Base-by-base conservation (phyloP, 2,329 filamentous ascomycete genomes). In the Phialophora tarda region DNA sequence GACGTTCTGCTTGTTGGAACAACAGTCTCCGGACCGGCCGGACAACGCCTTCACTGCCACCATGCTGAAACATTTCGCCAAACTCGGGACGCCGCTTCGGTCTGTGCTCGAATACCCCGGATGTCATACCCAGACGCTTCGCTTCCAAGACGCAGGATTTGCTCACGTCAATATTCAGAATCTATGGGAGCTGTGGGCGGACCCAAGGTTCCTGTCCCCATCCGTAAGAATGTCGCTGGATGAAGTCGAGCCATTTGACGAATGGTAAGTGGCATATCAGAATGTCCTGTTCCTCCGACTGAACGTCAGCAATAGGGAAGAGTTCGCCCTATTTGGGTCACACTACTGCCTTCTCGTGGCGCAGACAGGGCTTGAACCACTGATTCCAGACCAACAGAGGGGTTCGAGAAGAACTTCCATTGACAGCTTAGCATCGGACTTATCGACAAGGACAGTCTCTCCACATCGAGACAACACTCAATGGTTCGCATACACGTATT, bases 1-100 rank as follows among this genome's bases (percentile, higher is more conserved):
- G 66, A 87, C 90, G 64, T 97, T 98, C 75, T 95, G 91, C 73
- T 83, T 97, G 5, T 80, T 97, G 14, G 94, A 97, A 76, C 93
- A 97, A 73, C 88, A 92, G 69, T 84, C 96, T 3, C 93, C 93
- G 0, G 89, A 91, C 68, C 91, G 92, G 0, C 80, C 85, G 12
- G 81, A 87, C 8, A 91, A 96, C 76, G 93, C 93, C 0, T 97
- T 97, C 79, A 92, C 71, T 8, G 66, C 65, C 21, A 68, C 70
- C 32, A 73, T 73, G 71, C 48, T 73, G 48, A 71, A 72, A 47
- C 71, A 73, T 38, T 73, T 73, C 62, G 66, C 69, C 14, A 73
- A 73, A 51, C 62, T 73, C 7, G 64, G 65, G 14, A 73, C 71
- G 2, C 71, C 71, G 32, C 68, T 73, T 23, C 71, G 68, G 4